These are phyloP conservation scores for Trametes hirsuta DNA, from an alignment of 1,284 basidiomycete species.

Conservation along the genomic window DNA sequence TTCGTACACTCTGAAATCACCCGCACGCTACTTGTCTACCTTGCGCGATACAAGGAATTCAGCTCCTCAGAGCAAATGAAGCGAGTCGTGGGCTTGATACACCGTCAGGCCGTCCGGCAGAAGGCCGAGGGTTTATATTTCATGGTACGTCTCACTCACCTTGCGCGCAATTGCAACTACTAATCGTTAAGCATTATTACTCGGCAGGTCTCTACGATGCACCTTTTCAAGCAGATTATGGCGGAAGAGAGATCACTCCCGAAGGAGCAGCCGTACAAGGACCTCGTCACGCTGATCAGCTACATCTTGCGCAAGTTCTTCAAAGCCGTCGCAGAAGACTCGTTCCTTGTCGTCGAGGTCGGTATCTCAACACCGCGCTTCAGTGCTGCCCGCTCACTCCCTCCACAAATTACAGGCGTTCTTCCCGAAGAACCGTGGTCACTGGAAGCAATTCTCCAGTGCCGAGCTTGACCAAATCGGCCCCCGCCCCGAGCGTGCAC, in stretches of 20 bases:
- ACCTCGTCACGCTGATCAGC: slow-evolving; percentile 81
- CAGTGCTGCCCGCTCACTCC: no score
- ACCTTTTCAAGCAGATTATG: slow-evolving; percentile 84
- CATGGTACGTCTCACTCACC: slow-evolving; percentile 59
- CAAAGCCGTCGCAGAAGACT: slow-evolving; percentile 80
- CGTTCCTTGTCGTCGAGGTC: slow-evolving; percentile 86
- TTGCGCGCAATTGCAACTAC: neutral
- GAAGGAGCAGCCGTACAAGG: slow-evolving; percentile 77
- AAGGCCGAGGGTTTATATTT: slow-evolving; percentile 93
- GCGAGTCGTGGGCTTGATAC: slow-evolving; percentile 83
- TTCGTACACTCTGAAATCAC: slow-evolving; percentile 86
- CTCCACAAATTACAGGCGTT: slow-evolving; percentile 59
- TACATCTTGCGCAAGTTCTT: slow-evolving; percentile 91
- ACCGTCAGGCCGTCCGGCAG: slow-evolving; percentile 85
- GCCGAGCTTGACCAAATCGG: slow-evolving; percentile 72
- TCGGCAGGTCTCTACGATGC: slow-evolving; percentile 78
- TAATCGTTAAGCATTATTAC: no score
- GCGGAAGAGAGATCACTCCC: slow-evolving; percentile 78
- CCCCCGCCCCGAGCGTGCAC: slow-evolving; percentile 39
- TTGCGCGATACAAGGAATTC: slow-evolving; percentile 83
- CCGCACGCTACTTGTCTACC: slow-evolving; percentile 79
- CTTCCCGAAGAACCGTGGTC: slow-evolving; percentile 85
- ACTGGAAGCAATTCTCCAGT: slow-evolving; percentile 85
- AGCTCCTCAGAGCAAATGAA: slow-evolving; percentile 81
- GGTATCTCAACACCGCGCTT: slow-evolving; percentile 9